These are phyloP conservation scores for Casuarina cunninghamiana DNA, from an alignment of 306 rosid genomes.

Conservation along the genomic window DNA sequence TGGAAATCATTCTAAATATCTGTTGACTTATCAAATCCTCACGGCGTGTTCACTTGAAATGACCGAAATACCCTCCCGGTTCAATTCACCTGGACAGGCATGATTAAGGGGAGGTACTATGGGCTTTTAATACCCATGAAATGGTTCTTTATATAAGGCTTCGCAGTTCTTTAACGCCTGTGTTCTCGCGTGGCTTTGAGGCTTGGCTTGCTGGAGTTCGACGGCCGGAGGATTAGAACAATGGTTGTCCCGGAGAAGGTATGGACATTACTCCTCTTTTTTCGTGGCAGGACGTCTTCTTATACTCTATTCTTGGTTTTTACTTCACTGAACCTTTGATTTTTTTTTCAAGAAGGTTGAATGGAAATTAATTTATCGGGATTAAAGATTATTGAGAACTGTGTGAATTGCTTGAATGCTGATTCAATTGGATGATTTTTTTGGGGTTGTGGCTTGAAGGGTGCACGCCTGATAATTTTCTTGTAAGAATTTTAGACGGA, in stretches of 20 bases:
- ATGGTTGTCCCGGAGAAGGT: slow-evolving; percentile 42
- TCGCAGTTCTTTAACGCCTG: neutral
- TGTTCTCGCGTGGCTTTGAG: slow-evolving; percentile 5
- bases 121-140: neutral
- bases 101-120: neutral
- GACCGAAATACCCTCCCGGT: neutral
- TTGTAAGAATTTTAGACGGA: neutral
- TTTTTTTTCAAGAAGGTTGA: too few relatives aligned
- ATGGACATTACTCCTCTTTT: neutral
- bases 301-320: neutral
- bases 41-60: neutral
- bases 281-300: neutral
- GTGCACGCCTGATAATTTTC: neutral
- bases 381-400: neutral
- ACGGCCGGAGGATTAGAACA: neutral
- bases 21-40: too few relatives aligned
- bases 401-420: neutral
- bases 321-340: neutral
- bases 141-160: neutral
- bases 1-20: too few relatives aligned
- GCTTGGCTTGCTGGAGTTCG: neutral
- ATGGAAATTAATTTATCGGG: neutral
- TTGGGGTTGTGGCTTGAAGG: neutral
- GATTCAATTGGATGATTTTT: neutral
- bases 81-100: slow-evolving; percentile 29